Evolutionary conservation across 2,329 filamentous ascomycete species (phyloP), one percentile per base, ranked within the genome.

Genomic region (Epichloe sibirici): DNA sequence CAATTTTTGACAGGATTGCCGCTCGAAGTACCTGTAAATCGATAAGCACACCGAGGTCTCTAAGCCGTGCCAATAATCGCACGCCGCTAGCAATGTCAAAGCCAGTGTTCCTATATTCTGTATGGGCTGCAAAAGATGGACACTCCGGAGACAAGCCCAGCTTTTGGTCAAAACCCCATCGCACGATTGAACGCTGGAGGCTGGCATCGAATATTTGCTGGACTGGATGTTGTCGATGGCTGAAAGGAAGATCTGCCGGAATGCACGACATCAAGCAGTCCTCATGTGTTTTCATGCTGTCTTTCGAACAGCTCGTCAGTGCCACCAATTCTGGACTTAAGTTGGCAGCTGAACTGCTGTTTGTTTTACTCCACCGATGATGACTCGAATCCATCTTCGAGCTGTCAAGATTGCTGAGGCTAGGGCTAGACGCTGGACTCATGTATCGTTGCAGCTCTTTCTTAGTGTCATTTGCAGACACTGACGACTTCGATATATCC

Each of bases 121-220:
- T 53, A 13, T 51, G 31, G 6, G 34, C 52, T n/a, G 56, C 34
- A 8, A 61, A 51, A 9, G 60, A 49, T 34, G 45, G 23, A 15
- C 38, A 48, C 8, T 45, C 48, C 7, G 63, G 60, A 31, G 56
- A 42, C 25, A 57, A 57, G 2, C 63, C 61, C 25, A 68, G 50
- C 12, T 62, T 66, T 48, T 66, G 61, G 52, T 72, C 65, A 51
- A 78, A 78, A 0, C 71, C 70, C 67, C 71, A 76, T 38, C 73
- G 65, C 8, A 77, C 56, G 15, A 77, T 66, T 2, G 62, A 60
- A 1, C 65, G 62, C 50, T 76, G 64, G 21, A 77, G 53, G 28
- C 59, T 60, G 11, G 55, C 48, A 43, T 69, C 63, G 55, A 80
- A 78, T 21, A 80, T 64, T 39, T 66, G 66, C 42, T 66, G 69